Percentiles rank a stretch among this genome's conserved stretches.
These are phyloP conservation scores for Colletotrichum godetiae DNA, from an alignment of 2,329 filamentous ascomycete species.

Conservation along the genomic window DNA sequence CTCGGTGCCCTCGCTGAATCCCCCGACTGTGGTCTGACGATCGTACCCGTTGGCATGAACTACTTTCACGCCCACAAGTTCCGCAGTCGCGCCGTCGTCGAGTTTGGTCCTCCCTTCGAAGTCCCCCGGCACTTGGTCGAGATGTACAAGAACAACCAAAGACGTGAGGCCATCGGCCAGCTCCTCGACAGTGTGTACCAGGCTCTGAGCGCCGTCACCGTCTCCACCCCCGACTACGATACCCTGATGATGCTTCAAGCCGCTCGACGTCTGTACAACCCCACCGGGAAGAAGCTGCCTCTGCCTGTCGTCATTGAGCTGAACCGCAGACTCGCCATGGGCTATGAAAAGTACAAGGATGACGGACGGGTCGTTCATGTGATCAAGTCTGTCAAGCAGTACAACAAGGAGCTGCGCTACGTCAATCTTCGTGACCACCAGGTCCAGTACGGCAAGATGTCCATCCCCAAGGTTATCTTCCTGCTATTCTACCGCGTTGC, in stretches of 20 bases:
- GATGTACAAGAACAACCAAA: constrained; percentile 84
- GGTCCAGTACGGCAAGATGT: constrained; percentile 90
- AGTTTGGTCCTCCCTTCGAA: constrained; percentile 92
- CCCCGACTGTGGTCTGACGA: constrained; percentile 89
- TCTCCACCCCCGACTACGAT: constrained; percentile 93
- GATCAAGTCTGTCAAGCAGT: constrained; percentile 80
- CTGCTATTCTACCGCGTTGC: constrained; percentile 82
- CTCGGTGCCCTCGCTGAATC: constrained; percentile 87
- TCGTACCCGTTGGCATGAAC: constrained; percentile 98
- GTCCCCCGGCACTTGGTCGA: constrained; percentile 85
- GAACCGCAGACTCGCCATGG: constrained; percentile 89
- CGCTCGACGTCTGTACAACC: constrained; percentile 91
- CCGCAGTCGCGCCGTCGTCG: constrained; percentile 92
- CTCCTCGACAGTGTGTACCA: constrained; percentile 90
- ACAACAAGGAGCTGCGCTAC: constrained; percentile 88
- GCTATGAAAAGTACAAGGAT: constrained; percentile 92
- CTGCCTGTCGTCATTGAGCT: constrained; percentile 93
- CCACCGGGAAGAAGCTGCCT: constrained; percentile 92
- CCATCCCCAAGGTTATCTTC: constrained; percentile 78
- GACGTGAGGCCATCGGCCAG: constrained; percentile 86
- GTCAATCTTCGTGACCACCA: constrained; percentile 94
- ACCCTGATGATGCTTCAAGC: constrained; percentile 98
- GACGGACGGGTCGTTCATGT: constrained; percentile 84
- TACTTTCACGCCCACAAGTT: constrained; percentile 99
- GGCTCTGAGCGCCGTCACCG: constrained; percentile 86